These are phyloP conservation scores for Aplosporella prunicola DNA, from an alignment of 2,329 filamentous ascomycete genomes.

Conservation along the genomic window DNA sequence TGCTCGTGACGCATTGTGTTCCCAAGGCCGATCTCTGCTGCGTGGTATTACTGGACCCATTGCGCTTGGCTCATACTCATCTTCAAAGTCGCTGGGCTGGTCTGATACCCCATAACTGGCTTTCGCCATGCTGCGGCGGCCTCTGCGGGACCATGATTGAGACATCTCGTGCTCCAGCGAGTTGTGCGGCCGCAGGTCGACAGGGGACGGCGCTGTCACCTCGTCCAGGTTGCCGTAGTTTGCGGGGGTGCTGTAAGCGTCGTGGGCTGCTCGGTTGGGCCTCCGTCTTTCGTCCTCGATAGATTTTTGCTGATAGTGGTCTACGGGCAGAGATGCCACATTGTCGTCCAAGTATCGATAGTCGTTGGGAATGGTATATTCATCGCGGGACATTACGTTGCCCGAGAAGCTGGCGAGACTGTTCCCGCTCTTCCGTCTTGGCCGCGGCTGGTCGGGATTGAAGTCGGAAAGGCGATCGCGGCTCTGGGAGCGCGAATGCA, in stretches of 20 bases:
- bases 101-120: neutral
- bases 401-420: too few relatives aligned
- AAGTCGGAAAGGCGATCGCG: neutral
- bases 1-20: too few relatives aligned
- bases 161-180: constrained; percentile 32
- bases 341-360: too few relatives aligned
- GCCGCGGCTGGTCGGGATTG: constrained; percentile 1
- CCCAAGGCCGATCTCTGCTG: constrained; percentile 1
- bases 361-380: too few relatives aligned
- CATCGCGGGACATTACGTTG: too few relatives aligned
- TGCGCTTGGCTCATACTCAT: constrained; percentile 5
- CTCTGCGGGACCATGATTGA: constrained; percentile 6
- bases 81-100: too few relatives aligned
- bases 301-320: neutral
- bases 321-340: too few relatives aligned
- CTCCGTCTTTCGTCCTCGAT: neutral
- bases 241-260: constrained; percentile 16
- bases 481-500: constrained; percentile 2
- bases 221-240: constrained; percentile 14
- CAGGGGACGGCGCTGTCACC: constrained; percentile 9
- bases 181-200: constrained; percentile 21
- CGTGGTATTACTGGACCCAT: constrained; percentile 6
- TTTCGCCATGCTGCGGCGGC: constrained; percentile 1
- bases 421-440: neutral
- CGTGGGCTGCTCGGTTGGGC: neutral